phyloP scores from a whole-genome alignment of 257 asterid genomes.

The Nemophila menziesii region DNA sequence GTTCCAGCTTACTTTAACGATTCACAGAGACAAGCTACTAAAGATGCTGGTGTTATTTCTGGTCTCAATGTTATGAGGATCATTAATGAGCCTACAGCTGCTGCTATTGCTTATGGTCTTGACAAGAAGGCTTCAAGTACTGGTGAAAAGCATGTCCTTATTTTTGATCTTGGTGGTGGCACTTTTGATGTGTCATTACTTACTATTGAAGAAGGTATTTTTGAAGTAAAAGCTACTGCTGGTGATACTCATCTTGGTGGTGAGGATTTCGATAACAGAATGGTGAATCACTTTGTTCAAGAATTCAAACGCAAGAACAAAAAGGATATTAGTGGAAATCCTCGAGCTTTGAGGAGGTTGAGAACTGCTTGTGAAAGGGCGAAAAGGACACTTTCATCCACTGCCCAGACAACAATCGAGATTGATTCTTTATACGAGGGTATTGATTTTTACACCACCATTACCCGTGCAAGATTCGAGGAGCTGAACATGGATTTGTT shows the following conservation, averaged over 20 bases:
- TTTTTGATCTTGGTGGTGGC: slow-evolving; percentile 35
- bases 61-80: slow-evolving; percentile 30
- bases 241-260: slow-evolving; percentile 34
- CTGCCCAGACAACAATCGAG: slow-evolving; percentile 26
- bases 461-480: slow-evolving; percentile 24
- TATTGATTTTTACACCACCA: slow-evolving; percentile 20
- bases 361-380: slow-evolving; percentile 34
- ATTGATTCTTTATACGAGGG: slow-evolving; percentile 27
- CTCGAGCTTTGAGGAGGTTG: slow-evolving; percentile 25
- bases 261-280: slow-evolving; percentile 23
- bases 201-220: slow-evolving; percentile 27
- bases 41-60: slow-evolving; percentile 31
- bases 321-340: slow-evolving; percentile 26
- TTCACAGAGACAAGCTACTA: slow-evolving; percentile 33
- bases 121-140: slow-evolving; percentile 22
- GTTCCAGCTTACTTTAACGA: slow-evolving; percentile 34
- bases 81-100: slow-evolving; percentile 37
- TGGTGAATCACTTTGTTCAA: slow-evolving; percentile 30
- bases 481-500: slow-evolving; percentile 29
- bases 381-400: slow-evolving; percentile 21
- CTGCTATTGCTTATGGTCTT: slow-evolving; percentile 37
- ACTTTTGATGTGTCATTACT: slow-evolving; percentile 28
- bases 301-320: slow-evolving; percentile 26
- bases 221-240: slow-evolving; percentile 29
- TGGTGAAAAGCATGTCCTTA: slow-evolving; percentile 27